Percentiles rank a stretch among this genome's conserved stretches.
Evolutionary conservation across 78 protist genomes (phyloP).

Genomic region (Dictyostelium citrinum): DNA sequence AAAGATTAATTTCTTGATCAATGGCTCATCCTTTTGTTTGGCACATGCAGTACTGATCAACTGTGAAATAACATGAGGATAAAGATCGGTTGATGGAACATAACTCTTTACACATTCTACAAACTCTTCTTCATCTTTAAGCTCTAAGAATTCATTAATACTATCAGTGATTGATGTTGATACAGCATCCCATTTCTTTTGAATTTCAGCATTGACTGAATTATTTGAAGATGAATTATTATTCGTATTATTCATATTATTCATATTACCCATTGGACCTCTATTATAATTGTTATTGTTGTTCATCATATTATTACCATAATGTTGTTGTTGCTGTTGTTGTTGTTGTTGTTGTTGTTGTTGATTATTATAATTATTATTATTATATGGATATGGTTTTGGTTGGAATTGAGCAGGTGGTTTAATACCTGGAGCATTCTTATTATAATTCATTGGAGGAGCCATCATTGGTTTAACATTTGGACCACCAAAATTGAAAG

Average conservation of each 20-base stretch:
- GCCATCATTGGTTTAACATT: not conserved
- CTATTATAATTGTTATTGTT: not conserved
- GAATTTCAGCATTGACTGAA: not conserved
- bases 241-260: not conserved
- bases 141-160: not conserved
- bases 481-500: not conserved
- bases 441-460: not conserved
- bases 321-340: not conserved
- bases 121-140: constrained; percentile 2
- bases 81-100: constrained; percentile 14
- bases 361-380: not conserved
- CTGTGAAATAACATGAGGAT: constrained; percentile 22
- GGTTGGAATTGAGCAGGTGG: constrained; percentile 5
- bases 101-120: constrained; percentile 8
- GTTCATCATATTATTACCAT: not conserved
- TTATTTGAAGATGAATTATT: not conserved
- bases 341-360: too few relatives aligned
- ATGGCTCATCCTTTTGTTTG: not conserved
- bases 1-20: not conserved
- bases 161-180: not conserved
- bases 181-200: not conserved
- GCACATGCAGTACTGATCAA: constrained; percentile 2
- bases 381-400: constrained; percentile 2
- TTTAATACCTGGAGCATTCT: not conserved
- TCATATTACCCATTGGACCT: not conserved